Percentiles rank a stretch among this genome's conserved stretches.
Evolutionary conservation across 2,329 filamentous ascomycete species (phyloP).

Genomic region (Colletotrichum tropicale): DNA sequence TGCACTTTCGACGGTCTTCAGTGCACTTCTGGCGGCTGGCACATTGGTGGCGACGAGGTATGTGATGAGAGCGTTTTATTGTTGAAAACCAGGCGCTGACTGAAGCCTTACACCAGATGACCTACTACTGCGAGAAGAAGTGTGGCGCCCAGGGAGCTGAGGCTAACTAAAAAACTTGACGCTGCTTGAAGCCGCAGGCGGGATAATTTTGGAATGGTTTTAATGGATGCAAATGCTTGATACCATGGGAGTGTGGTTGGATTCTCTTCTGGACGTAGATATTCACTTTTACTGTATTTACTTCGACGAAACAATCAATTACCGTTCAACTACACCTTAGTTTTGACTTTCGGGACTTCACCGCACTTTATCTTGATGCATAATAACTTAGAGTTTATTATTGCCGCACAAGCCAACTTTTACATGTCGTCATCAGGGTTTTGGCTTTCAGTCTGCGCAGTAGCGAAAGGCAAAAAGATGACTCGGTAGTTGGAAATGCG

Average conservation of each 20-base stretch:
- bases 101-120: neutral
- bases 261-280: neutral
- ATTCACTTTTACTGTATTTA: neutral
- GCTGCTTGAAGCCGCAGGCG: neutral
- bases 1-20: slow-evolving; percentile 16
- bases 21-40: slow-evolving; percentile 13
- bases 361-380: neutral
- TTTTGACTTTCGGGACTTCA: neutral
- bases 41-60: slow-evolving; percentile 21
- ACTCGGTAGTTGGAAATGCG: neutral
- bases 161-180: neutral
- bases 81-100: neutral
- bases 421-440: neutral
- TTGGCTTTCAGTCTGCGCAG: neutral
- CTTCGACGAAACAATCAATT: neutral
- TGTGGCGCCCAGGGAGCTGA: slow-evolving; percentile 20
- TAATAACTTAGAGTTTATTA: neutral
- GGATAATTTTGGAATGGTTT: neutral
- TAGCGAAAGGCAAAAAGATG: neutral
- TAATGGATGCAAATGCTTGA: neutral
- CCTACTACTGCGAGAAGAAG: slow-evolving; percentile 22
- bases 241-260: neutral
- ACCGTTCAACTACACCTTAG: neutral
- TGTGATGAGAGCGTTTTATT: neutral
- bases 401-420: neutral